These are phyloP conservation scores for Lecanoromycetidae sp. DNA, from an alignment of 2,329 filamentous ascomycete species.

Conservation along the genomic window DNA sequence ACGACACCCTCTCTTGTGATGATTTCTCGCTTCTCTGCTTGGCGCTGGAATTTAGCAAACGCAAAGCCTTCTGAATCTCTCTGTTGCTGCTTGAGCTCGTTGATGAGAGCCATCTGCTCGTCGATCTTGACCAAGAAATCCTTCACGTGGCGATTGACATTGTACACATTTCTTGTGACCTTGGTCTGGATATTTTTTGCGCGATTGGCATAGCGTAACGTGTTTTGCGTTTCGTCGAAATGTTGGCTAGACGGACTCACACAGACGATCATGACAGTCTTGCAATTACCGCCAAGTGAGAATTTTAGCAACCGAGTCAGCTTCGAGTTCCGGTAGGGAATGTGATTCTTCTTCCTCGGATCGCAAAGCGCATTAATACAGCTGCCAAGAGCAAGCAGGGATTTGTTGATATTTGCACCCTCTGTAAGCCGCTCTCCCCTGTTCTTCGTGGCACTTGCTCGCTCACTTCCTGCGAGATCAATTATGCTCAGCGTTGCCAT, in stretches of 20 bases:
- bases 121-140: slow-evolving; percentile 99
- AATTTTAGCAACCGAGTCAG: slow-evolving; percentile 92
- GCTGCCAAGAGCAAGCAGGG: slow-evolving; percentile 80
- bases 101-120: slow-evolving; percentile 94
- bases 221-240: slow-evolving; percentile 97
- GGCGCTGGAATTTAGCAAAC: slow-evolving; percentile 82
- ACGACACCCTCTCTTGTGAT: slow-evolving; percentile 65
- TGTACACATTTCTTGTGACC: slow-evolving; percentile 97
- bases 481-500: slow-evolving; percentile 98
- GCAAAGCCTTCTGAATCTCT: slow-evolving; percentile 74
- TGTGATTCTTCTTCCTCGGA: slow-evolving; percentile 77
- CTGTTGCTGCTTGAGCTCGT: slow-evolving; percentile 84
- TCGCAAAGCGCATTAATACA: slow-evolving; percentile 99
- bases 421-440: slow-evolving; percentile 80
- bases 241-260: slow-evolving; percentile 93
- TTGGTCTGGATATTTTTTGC: slow-evolving; percentile 99
- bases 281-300: slow-evolving; percentile 93
- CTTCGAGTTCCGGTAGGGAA: slow-evolving; percentile 96
- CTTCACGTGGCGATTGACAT: slow-evolving; percentile 97
- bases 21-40: slow-evolving; percentile 68
- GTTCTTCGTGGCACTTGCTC: slow-evolving; percentile 94
- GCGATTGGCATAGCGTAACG: slow-evolving; percentile 87
- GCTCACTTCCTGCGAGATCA: slow-evolving; percentile 88
- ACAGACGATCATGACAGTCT: slow-evolving; percentile 99
- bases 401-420: slow-evolving; percentile 99